Evolutionary conservation across 805 yeast genomes (phyloP).

Genomic region (Spathaspora hagerdaliae): DNA sequence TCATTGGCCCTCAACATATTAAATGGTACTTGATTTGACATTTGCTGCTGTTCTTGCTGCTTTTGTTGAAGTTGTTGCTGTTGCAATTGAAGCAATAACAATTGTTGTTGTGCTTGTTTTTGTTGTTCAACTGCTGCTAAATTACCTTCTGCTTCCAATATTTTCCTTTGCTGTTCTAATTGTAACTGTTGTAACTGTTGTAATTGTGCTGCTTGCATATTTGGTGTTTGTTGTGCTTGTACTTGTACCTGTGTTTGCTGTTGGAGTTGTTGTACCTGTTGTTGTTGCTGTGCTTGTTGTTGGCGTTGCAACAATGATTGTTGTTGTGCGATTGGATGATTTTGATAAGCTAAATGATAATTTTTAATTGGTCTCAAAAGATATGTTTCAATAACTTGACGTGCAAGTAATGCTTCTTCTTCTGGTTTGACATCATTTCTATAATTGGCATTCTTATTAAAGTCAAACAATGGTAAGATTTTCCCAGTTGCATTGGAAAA

Average conservation of each 20-base stretch:
- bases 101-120: conserved; percentile 17
- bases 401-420: conserved; percentile 33
- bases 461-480: conserved; percentile 48
- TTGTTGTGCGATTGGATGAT: conserved; percentile 37
- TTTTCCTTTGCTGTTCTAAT: conserved; percentile 21
- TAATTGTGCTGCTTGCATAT: conserved; percentile 15
- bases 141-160: conserved; percentile 10
- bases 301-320: conserved; percentile 29
- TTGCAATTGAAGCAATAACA: conserved; percentile 33
- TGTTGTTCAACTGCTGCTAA: conserved; percentile 7
- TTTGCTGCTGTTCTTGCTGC: conserved; percentile 9
- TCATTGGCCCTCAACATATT: conserved; percentile 26
- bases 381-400: conserved; percentile 38
- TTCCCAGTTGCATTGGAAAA: conserved; percentile 7
- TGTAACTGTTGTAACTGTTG: conserved; percentile 24
- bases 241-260: conserved; percentile 16
- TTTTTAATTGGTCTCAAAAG: conserved; percentile 40
- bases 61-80: conserved; percentile 25
- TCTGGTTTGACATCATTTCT: conserved; percentile 30
- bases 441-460: conserved; percentile 26
- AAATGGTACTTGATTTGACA: conserved; percentile 7
- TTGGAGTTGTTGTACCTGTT: conserved; percentile 16
- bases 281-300: conserved; percentile 28
- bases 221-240: conserved; percentile 13
- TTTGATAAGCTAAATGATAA: conserved; percentile 42